Conservation (phyloP, 2,329 filamentous ascomycete species). For the Paramyrothecium roridum region DNA sequence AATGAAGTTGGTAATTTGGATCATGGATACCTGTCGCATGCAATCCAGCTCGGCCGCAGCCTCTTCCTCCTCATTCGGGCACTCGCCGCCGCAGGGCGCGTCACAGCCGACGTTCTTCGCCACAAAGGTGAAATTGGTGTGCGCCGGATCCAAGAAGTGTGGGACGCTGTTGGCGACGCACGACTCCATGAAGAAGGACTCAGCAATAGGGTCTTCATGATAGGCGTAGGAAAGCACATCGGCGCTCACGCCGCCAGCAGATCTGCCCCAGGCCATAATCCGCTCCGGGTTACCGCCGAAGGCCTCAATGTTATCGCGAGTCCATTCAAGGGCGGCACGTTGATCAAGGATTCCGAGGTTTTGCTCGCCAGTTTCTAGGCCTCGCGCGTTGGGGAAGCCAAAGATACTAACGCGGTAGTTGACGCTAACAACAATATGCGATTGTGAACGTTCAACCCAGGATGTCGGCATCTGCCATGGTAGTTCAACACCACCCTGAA, state of each 20-base stretch:
- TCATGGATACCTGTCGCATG: constrained; percentile 29
- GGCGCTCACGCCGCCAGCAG: constrained; percentile 12
- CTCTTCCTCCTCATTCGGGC: constrained; percentile 3
- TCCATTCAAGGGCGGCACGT: constrained; percentile 1
- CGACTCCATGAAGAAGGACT: constrained; percentile 36
- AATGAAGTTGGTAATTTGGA: constrained; percentile 27
- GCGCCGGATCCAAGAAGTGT: constrained; percentile 15
- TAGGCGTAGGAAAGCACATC: constrained; percentile 42
- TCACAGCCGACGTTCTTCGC: constrained; percentile 29
- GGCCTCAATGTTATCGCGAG: constrained; percentile 1
- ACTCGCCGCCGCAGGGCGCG: constrained; percentile 7
- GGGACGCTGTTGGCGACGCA: constrained; percentile 30
- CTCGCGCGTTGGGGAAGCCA: constrained; percentile 2
- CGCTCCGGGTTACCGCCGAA: not conserved
- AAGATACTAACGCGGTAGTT: constrained; percentile 6
- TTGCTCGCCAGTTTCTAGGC: constrained; percentile 50
- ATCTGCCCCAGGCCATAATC: not conserved
- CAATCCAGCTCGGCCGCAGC: constrained; percentile 26
- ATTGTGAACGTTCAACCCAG: constrained; percentile 37
- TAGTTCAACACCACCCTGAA: constrained; percentile 37
- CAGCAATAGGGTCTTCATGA: constrained; percentile 41
- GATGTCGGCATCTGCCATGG: constrained; percentile 39
- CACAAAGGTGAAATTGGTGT: constrained; percentile 31
- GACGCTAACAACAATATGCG: constrained; percentile 17
- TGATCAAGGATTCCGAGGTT: constrained; percentile 2